phyloP scores from a whole-genome alignment of 352 stramenopile genomes.

The Phytophthora citricola region DNA sequence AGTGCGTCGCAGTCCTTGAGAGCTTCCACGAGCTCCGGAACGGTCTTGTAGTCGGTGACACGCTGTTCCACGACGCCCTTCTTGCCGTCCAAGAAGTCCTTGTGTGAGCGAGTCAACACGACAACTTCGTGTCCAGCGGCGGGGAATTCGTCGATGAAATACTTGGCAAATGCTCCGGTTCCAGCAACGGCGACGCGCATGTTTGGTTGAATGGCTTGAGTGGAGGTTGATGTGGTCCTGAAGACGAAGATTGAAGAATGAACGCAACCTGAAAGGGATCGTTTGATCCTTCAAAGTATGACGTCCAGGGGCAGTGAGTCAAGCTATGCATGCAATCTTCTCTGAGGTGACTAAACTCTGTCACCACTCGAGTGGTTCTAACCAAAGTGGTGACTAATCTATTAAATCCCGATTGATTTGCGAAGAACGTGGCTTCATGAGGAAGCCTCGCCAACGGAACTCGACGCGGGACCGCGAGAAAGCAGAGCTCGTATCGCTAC shows the following conservation, averaged over 20 bases:
- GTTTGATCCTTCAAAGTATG: too few species aligned
- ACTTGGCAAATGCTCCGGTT: conserved; percentile 43
- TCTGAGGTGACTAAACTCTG: too few species aligned
- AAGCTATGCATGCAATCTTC: too few species aligned
- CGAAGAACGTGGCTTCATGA: background rate
- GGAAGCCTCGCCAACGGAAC: conserved; percentile 18
- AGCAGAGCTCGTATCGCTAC: conserved; percentile 27
- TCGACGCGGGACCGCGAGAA: conserved; percentile 39
- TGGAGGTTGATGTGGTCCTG: conserved; percentile 3
- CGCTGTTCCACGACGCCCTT: conserved; percentile 38
- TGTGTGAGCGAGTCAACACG: conserved; percentile 47
- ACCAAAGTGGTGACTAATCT: too few species aligned
- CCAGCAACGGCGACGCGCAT: conserved; percentile 52
- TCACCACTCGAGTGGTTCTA: too few species aligned
- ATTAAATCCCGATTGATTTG: too few species aligned
- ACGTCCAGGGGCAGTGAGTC: too few species aligned
- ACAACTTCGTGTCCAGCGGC: conserved; percentile 39
- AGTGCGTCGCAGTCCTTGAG: conserved; percentile 43
- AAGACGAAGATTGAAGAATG: conserved; percentile 26
- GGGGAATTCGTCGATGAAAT: conserved; percentile 37
- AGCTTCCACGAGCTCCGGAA: conserved; percentile 20
- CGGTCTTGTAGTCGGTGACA: conserved; percentile 41
- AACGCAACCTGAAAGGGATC: background rate
- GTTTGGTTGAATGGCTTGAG: conserved; percentile 4
- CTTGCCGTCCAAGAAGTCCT: conserved; percentile 42